phyloP scores from a whole-genome alignment of 2,329 filamentous ascomycete species.

The Diplocarpon mali region DNA sequence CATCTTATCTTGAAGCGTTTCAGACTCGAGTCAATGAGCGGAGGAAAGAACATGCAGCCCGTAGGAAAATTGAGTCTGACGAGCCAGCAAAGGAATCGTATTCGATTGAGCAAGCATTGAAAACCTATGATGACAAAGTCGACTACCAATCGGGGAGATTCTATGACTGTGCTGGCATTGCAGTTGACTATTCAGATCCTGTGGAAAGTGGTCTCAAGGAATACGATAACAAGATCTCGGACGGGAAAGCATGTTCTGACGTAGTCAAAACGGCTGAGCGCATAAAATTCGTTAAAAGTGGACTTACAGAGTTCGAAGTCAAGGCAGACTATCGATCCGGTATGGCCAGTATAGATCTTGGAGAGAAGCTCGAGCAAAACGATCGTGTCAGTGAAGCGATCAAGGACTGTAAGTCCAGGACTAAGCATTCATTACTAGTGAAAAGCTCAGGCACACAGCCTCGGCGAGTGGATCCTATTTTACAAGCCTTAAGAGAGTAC shows the following conservation, averaged over 20 bases:
- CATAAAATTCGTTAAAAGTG: constrained; percentile 1
- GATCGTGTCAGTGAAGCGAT: constrained; percentile 1
- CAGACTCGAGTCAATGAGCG: neutral
- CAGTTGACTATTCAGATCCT: constrained; percentile 13
- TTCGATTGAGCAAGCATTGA: constrained; percentile 28
- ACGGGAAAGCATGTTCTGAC: neutral
- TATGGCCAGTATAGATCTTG: constrained; percentile 5
- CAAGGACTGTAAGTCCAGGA: neutral
- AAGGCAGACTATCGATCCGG: constrained; percentile 1
- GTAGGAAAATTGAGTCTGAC: too few relatives aligned
- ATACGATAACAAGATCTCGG: constrained; percentile 11
- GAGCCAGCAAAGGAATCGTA: too few relatives aligned
- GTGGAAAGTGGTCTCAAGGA: constrained; percentile 10
- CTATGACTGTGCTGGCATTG: constrained; percentile 21
- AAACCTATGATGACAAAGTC: constrained; percentile 29
- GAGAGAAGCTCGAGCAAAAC: neutral
- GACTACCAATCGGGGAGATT: constrained; percentile 17
- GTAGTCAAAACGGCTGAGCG: neutral
- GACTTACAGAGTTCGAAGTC: constrained; percentile 3
- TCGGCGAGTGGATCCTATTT: constrained; percentile 1
- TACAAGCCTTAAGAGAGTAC: constrained; percentile 4
- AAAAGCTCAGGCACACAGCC: neutral
- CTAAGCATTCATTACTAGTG: neutral
- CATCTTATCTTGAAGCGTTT: neutral
- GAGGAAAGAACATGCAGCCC: neutral